phyloP scores from a whole-genome alignment of 257 asterid genomes.

The Paulownia fortunei region DNA sequence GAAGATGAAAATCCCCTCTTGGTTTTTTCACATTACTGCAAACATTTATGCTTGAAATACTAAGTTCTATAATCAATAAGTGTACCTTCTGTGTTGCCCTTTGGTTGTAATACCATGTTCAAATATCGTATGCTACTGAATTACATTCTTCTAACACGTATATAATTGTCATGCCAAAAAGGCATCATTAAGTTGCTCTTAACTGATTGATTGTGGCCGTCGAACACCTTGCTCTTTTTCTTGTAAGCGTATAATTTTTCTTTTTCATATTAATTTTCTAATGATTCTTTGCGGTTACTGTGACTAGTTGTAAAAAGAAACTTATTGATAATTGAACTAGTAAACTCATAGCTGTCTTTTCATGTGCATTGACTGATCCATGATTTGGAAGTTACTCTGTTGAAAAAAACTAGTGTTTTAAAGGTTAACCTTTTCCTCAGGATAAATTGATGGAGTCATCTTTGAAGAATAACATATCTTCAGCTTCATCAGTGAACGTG shows the following conservation, averaged over 20 bases:
- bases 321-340: constrained; percentile 13
- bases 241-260: neutral
- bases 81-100: constrained; percentile 10
- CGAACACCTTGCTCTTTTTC: neutral
- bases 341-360: constrained; percentile 7
- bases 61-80: neutral
- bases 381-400: constrained; percentile 17
- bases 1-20: neutral
- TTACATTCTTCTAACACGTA: constrained; percentile 13
- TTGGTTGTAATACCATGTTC: neutral
- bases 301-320: constrained; percentile 9
- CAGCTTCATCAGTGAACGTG: constrained; percentile 53
- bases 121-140: constrained; percentile 10
- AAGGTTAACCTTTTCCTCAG: constrained; percentile 46
- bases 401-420: constrained; percentile 20
- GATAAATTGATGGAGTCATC: constrained; percentile 63
- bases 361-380: constrained; percentile 18
- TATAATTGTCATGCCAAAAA: constrained; percentile 12
- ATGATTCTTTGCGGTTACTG: neutral
- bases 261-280: constrained; percentile 5
- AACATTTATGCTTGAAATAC: neutral
- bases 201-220: constrained; percentile 23
- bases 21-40: neutral
- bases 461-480: constrained; percentile 50
- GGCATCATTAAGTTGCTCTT: constrained; percentile 18